phyloP scores from a whole-genome alignment of 768 basidiomycete genomes.

The Amanita molliuscula region DNA sequence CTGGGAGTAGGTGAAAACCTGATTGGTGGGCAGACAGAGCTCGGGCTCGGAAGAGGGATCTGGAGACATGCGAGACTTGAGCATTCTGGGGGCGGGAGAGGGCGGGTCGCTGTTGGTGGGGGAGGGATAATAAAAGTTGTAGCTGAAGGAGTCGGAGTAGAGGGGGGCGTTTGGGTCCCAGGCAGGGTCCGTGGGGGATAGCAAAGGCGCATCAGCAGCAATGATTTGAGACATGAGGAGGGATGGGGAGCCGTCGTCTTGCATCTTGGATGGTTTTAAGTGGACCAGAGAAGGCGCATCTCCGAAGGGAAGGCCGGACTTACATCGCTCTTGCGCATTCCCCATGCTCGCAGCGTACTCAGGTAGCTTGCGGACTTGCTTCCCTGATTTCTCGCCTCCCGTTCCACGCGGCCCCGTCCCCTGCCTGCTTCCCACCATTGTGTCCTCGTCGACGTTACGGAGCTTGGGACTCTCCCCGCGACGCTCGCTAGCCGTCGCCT shows the following conservation, averaged over 20 bases:
- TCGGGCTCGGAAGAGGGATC: conserved; percentile 32
- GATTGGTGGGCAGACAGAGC: conserved; percentile 58
- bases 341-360: conserved; percentile 9
- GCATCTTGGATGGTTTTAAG: conserved; percentile 6
- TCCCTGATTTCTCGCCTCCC: neutral
- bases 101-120: conserved; percentile 43
- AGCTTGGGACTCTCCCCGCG: neutral
- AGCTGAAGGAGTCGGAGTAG: conserved; percentile 31
- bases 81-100: conserved; percentile 30
- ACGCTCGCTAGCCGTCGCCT: neutral
- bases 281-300: conserved; percentile 7
- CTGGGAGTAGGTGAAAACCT: conserved; percentile 57
- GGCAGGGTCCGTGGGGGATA: conserved; percentile 38
- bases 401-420: neutral
- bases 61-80: conserved; percentile 41
- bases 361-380: neutral
- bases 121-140: conserved; percentile 41
- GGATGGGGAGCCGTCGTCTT: conserved; percentile 17
- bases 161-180: conserved; percentile 35
- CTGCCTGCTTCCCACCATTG: neutral
- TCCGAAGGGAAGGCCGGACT: conserved; percentile 16
- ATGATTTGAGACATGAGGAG: conserved; percentile 50
- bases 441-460: neutral
- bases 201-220: conserved; percentile 45
- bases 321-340: conserved; percentile 16